Conservation (phyloP, 2,329 filamentous ascomycete genomes). For the Arthrobotrys sphaeroides region DNA sequence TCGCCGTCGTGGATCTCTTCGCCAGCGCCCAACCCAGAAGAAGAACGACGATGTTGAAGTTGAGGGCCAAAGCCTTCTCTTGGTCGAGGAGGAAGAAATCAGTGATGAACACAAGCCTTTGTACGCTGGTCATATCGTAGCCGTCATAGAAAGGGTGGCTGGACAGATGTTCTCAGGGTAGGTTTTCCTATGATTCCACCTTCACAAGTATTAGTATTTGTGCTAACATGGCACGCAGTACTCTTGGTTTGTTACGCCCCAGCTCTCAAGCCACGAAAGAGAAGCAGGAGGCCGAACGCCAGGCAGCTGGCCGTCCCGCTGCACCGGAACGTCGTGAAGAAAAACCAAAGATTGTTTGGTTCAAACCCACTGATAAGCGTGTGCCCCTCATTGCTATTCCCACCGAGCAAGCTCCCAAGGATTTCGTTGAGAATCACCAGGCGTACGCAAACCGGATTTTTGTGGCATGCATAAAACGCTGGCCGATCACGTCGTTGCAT, state of each 20-base stretch:
- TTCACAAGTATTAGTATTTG: background rate
- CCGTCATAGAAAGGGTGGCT: slow-evolving; percentile 94
- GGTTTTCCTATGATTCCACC: slow-evolving; percentile 17
- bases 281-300: slow-evolving; percentile 96
- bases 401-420: slow-evolving; percentile 94
- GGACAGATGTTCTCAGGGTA: slow-evolving; percentile 95
- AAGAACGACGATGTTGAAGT: slow-evolving; percentile 99
- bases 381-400: slow-evolving; percentile 97
- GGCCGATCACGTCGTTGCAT: slow-evolving; percentile 99
- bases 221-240: slow-evolving; percentile 64
- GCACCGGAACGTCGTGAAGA: slow-evolving; percentile 88
- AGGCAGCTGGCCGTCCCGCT: slow-evolving; percentile 74
- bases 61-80: slow-evolving; percentile 92
- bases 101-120: slow-evolving; percentile 97
- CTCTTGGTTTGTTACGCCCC: slow-evolving; percentile 88
- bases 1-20: slow-evolving; percentile 89
- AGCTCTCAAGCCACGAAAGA: slow-evolving; percentile 99
- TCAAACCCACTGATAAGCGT: slow-evolving; percentile 99
- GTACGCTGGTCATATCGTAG: slow-evolving; percentile 95
- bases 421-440: slow-evolving; percentile 98
- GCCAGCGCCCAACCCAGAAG: slow-evolving; percentile 97
- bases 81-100: slow-evolving; percentile 98
- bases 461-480: slow-evolving; percentile 98
- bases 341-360: slow-evolving; percentile 99
- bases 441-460: slow-evolving; percentile 98